Conservation (phyloP, 2,329 filamentous ascomycete species). For the Mycosphaerella sp. region DNA sequence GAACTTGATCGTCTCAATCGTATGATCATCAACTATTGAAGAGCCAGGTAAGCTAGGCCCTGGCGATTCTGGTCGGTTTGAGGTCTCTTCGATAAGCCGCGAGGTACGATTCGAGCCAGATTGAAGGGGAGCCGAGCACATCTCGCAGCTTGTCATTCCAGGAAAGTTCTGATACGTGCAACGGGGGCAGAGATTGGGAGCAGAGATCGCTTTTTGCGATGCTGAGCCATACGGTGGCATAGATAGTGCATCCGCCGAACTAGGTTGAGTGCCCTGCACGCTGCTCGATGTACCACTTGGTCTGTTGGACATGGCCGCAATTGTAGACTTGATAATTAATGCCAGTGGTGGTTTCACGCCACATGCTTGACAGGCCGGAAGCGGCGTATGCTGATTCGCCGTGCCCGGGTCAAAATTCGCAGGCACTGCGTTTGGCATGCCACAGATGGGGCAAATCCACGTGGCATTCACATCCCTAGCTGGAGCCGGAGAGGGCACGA, state of each 20-base stretch:
- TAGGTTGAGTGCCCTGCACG: not conserved
- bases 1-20: slow-evolving; percentile 73
- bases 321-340: slow-evolving; percentile 78
- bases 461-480: slow-evolving; percentile 58
- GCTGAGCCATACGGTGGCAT: not conserved
- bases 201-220: not conserved
- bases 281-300: slow-evolving; percentile 18
- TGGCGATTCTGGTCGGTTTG: slow-evolving; percentile 63
- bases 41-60: slow-evolving; percentile 56
- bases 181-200: slow-evolving; percentile 56
- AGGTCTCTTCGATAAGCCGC: slow-evolving; percentile 24
- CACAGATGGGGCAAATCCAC: slow-evolving; percentile 95
- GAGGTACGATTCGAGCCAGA: slow-evolving; percentile 39
- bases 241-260: slow-evolving; percentile 6
- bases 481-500: slow-evolving; percentile 43
- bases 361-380: slow-evolving; percentile 85
- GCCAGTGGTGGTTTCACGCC: slow-evolving; percentile 86
- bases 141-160: slow-evolving; percentile 77
- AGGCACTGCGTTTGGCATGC: slow-evolving; percentile 86
- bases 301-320: slow-evolving; percentile 63
- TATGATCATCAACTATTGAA: slow-evolving; percentile 50
- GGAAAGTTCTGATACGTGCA: slow-evolving; percentile 95
- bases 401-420: slow-evolving; percentile 86
- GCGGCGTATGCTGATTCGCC: slow-evolving; percentile 69
- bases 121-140: slow-evolving; percentile 73